Base-by-base conservation (phyloP, 2,329 filamentous ascomycete species). In the Mollisia scopiformis region DNA sequence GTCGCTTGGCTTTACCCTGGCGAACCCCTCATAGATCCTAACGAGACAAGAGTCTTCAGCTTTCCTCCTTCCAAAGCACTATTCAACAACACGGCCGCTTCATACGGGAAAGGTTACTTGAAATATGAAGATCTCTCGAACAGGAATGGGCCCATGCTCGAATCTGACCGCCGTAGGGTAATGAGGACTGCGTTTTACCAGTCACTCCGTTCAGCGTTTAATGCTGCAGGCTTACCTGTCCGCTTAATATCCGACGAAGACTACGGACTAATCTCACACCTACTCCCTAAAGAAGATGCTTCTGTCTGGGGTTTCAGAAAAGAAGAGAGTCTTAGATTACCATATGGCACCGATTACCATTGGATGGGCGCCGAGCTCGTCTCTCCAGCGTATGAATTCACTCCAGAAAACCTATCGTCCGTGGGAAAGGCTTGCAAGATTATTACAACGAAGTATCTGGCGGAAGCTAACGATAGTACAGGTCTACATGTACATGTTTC, bases 401-500 rank as follows among this genome's bases (percentile, higher is more conserved):
- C 6, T 6, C 13, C 37, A 6, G 1, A 25, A 23, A 47, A 51
- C n/a, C 21, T 59, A 11, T 25, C 41, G 13, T 11, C 27, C 2
- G 52, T 68, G n/a, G 33, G 27, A 10, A 35, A 27, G 2, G 65
- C 65, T 1, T 58, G 58, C 10, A 30, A 47, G 2, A 11, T 62
- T 2, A 30, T 72, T 0, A 37, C 39, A 3, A 37, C 55, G 1
- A 63, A 55, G 2, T 69, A 69, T 49, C 54, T 68, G 7, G 41
- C 71, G n/a, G 37, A 66, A n/a, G 54, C 60, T 31, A 72, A 74
- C 58, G 5, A 52, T 1, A 61, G 55, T 2, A 66, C 63, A 27
- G 72, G 71, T 0, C 25, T 74, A 0, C 73, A 75, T 35, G 68
- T 75, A 23, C 74, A 76, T 43, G 56, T 76, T 27, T 73, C 73